Evolutionary conservation across 768 basidiomycete species (phyloP), one percentile per base, ranked within the genome.

Genomic region (Boletales sp.): DNA sequence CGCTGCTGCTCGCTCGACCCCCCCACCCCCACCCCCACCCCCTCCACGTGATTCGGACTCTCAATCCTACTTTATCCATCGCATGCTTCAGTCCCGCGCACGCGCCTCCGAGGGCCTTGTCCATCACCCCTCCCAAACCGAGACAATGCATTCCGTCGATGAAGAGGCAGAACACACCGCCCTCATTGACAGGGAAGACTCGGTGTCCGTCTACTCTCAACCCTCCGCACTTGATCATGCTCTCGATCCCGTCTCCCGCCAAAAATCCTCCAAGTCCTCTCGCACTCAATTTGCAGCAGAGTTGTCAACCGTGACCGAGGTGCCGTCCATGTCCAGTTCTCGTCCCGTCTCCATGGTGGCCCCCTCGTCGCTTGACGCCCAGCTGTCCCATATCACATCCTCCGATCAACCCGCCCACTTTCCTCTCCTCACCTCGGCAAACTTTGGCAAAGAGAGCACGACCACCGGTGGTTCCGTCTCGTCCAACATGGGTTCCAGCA

Each of bases 141-240:
- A n/a, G n/a, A n/a, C n/a, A n/a, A n/a, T n/a, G n/a, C n/a, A 44
- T 33, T 33, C 5, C 30, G 28, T 2, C 12, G 51, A 59, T 5
- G 42, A 32, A 15, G 62, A 57, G 5, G 58, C 47, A 31, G 62
- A 64, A 41, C 42, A 30, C 4, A 43, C 41, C 12, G 55, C 53
- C 9, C 43, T 58, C 15, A 49, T 6, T 0, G 37, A 51, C 1
- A 50, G 30, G 10, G 57, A 50, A 0, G 50, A 41, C n/a, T n/a
- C 46, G 0, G 50, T 34, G 10, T 68, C 66, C 0, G 13, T 41
- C 7, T 66, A 66, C 42, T 66, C 66, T 4, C 64, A 66, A 46
- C 31, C 14, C 6, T 66, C 66, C 37, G 64, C 62, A 12, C 34
- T 54, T 4, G 58, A 64, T 17, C 58, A 64, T 19, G 10, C 28